A percentile compares a stretch with the other conserved stretches of the same genome.
These are phyloP conservation scores for Tephrocybe sp. DNA, from an alignment of 768 basidiomycete genomes.

Conservation along the genomic window DNA sequence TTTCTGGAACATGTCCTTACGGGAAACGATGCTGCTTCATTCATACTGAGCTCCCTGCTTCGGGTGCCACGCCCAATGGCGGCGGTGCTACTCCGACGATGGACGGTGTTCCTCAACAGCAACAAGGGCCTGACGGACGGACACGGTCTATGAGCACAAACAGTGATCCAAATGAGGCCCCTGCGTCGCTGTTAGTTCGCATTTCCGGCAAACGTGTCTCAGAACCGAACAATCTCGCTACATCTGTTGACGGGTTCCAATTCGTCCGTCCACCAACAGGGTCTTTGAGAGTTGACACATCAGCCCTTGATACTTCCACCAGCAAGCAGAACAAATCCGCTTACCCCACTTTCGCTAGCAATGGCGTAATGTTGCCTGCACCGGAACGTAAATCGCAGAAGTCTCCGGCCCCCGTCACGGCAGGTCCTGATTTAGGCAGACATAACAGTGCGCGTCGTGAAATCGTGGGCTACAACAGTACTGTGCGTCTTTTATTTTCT, in stretches of 20 bases:
- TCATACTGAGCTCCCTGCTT: conserved; percentile 77
- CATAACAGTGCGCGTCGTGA: conserved; percentile 69
- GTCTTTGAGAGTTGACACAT: conserved; percentile 72
- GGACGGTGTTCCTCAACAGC: conserved; percentile 45
- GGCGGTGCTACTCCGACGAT: conserved; percentile 28
- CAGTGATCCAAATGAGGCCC: conserved; percentile 76
- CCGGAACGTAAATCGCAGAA: conserved; percentile 59
- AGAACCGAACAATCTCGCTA: conserved; percentile 42
- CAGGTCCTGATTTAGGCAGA: conserved; percentile 81
- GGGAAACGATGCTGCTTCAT: conserved; percentile 94
- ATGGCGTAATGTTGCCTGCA: conserved; percentile 55
- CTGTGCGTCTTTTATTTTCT: conserved; percentile 39
- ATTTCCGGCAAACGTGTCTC: conserved; percentile 68
- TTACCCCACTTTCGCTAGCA: conserved; percentile 66
- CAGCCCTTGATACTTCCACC: conserved; percentile 52
- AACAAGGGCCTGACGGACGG: conserved; percentile 47
- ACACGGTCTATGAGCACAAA: conserved; percentile 70
- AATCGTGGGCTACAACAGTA: conserved; percentile 68
- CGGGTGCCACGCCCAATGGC: conserved; percentile 45
- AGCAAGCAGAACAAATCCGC: conserved; percentile 84
- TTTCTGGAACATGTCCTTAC: conserved; percentile 89
- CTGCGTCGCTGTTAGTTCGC: conserved; percentile 72
- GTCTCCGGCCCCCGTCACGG: conserved; percentile 79
- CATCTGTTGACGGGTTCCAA: conserved; percentile 58
- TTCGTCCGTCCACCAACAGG: conserved; percentile 65